Evolutionary conservation across 1,139 yeast species (phyloP), one percentile per base, ranked within the genome.

Genomic region (Torulaspora pretoriensis): DNA sequence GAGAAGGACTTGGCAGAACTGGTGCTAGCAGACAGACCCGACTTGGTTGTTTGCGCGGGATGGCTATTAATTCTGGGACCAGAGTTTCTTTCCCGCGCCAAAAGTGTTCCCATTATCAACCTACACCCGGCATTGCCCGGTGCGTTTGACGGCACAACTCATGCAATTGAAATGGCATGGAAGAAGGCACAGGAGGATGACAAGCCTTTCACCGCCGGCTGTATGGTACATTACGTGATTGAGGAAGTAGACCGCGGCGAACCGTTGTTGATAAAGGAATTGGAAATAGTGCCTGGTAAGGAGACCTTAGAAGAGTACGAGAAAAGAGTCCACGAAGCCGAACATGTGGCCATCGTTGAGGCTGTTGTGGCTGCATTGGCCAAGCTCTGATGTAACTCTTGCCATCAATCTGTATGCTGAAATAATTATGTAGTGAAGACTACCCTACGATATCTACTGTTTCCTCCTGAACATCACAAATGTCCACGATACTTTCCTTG

Each of bases 61-160:
- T 92, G 98, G 97, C 83, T 92, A 92, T 76, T 92, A 46, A 92
- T 92, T 49, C 73, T 92, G 52, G 84, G 96, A 1, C 82, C 89
- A 2, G 72, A 78, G 13, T 88, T 87, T 50, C 71, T 92, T 52
- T 70, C 72, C 38, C 90, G 92, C 2, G 68, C 90, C 37, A 78
- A 75, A 3, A 72, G 75, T 1, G 75, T 89, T 26, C 84, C 89
- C 24, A 89, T 92, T 51, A 89, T 92, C 59, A 92, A 92, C 61
- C 71, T 92, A 49, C 98, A 92, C 64, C 98, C 98, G 2, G 97
- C 98, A 0, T 76, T 92, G 47, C 98, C 98, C 1, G 96, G 96
- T 19, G 90, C 90, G 2, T 92, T 92, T 71, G 97, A 92, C 49
- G 98, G 98, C 3, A 90, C 95, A 8, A 64, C 67, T 2, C 90